Evolutionary conservation across 345 rosid species (phyloP).

Genomic region (Sisymbrium altissimum): DNA sequence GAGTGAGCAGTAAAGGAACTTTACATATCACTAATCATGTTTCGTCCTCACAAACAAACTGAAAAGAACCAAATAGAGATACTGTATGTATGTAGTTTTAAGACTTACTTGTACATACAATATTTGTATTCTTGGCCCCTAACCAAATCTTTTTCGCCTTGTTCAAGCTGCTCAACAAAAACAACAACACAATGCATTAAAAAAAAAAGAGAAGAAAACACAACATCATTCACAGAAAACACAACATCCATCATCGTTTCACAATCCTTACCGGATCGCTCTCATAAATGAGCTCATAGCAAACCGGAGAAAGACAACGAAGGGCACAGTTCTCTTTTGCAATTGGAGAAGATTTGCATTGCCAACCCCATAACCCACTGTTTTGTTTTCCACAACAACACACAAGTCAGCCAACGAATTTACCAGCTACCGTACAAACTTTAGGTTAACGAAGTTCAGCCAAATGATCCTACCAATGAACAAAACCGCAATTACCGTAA

Average conservation of each 20-base stretch:
- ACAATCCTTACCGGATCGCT: constrained; percentile 63
- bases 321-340: constrained; percentile 79
- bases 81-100: not conserved
- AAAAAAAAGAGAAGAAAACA: not conserved
- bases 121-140: constrained; percentile 81
- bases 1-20: not conserved
- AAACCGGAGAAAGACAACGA: constrained; percentile 67
- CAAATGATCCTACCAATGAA: not conserved
- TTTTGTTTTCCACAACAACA: constrained; percentile 29
- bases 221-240: not conserved
- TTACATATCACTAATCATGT: not conserved
- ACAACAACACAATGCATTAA: not conserved
- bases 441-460: not conserved
- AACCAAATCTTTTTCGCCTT: constrained; percentile 70
- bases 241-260: not conserved
- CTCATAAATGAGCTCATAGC: constrained; percentile 69
- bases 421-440: not conserved
- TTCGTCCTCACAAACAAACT: not conserved
- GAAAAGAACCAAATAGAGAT: not conserved
- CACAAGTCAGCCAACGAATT: constrained; percentile 4
- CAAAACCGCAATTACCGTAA: too few species aligned
- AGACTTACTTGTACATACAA: constrained; percentile 72
- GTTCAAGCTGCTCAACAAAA: constrained; percentile 60
- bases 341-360: constrained; percentile 59
- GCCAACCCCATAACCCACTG: constrained; percentile 85